Conservation (phyloP, 2,329 filamentous ascomycete genomes). For the Westerdykella ornata region DNA sequence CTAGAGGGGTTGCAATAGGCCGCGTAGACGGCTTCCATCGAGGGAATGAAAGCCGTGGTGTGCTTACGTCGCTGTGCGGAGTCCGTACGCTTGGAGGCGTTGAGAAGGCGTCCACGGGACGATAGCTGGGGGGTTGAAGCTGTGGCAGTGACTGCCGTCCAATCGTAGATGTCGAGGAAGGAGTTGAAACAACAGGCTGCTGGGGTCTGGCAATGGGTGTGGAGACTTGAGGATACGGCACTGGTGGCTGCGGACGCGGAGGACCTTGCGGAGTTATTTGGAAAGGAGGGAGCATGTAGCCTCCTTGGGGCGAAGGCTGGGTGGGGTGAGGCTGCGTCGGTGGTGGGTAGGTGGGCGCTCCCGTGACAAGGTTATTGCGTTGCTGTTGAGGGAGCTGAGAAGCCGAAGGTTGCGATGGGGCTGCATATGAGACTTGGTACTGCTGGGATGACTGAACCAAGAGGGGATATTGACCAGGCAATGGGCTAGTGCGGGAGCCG, state of each 20-base stretch:
- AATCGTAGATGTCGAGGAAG: not conserved
- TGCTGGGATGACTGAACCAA: conserved; percentile 17
- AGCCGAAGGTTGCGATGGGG: conserved; percentile 29
- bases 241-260: conserved; percentile 26
- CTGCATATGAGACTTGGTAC: conserved; percentile 19
- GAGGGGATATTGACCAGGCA: conserved; percentile 20
- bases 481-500: conserved; percentile 22
- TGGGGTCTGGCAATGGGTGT: conserved; percentile 16
- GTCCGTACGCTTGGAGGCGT: conserved; percentile 23
- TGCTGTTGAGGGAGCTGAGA: conserved; percentile 29
- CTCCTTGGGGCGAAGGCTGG: conserved; percentile 39
- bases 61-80: conserved; percentile 20
- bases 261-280: conserved; percentile 43
- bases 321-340: conserved; percentile 27
- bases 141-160: not conserved
- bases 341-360: conserved; percentile 27
- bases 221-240: conserved; percentile 24
- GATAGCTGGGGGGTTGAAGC: too few relatives aligned
- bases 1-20: not conserved
- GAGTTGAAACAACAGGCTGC: too few relatives aligned
- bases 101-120: conserved; percentile 18
- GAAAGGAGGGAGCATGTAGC: conserved; percentile 45
- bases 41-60: conserved; percentile 27
- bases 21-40: conserved; percentile 21
- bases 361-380: conserved; percentile 25